Conservation (phyloP, 495 filamentous ascomycete species). For the Penicillium nucicola region DNA sequence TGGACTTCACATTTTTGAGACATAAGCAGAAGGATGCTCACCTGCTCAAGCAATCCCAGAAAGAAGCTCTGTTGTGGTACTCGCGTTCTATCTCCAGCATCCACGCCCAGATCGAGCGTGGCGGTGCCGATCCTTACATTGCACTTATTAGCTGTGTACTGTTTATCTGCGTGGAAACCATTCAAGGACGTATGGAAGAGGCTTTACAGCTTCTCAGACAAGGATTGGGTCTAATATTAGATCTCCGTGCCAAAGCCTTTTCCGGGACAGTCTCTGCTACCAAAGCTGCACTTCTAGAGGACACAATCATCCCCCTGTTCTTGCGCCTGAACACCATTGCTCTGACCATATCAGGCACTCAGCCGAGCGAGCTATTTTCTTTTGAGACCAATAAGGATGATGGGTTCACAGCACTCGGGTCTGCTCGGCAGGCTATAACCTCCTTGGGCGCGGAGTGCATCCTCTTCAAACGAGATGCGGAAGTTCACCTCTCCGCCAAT, state of each 20-base stretch:
- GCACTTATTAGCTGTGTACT: conserved; percentile 51
- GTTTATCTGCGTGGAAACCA: conserved; percentile 52
- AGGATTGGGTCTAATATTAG: conserved; percentile 19
- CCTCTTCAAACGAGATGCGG: conserved; percentile 20
- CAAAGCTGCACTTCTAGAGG: conserved; percentile 18
- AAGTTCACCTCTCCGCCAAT: background rate
- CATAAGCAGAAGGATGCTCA: background rate
- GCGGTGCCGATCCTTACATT: conserved; percentile 24
- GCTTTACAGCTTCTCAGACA: conserved; percentile 23
- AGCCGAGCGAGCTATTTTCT: conserved; percentile 10
- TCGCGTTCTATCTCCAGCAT: conserved; percentile 34
- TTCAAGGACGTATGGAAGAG: conserved; percentile 41
- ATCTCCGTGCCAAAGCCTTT: conserved; percentile 13
- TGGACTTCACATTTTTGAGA: conserved; percentile 16
- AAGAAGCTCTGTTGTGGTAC: conserved; percentile 31
- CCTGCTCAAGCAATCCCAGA: conserved; percentile 10
- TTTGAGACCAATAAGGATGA: background rate
- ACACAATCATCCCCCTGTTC: conserved; percentile 22
- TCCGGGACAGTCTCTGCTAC: conserved; percentile 3
- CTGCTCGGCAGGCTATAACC: conserved; percentile 14
- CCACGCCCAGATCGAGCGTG: conserved; percentile 27
- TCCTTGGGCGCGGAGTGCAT: conserved; percentile 14
- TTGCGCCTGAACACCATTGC: conserved; percentile 19
- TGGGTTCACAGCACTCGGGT: conserved; percentile 11
- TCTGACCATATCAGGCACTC: conserved; percentile 18